A percentile compares a stretch with the other conserved stretches of the same genome.
These are phyloP conservation scores for Hysterium pulicare DNA, from an alignment of 2,329 filamentous ascomycete species.

Conservation along the genomic window DNA sequence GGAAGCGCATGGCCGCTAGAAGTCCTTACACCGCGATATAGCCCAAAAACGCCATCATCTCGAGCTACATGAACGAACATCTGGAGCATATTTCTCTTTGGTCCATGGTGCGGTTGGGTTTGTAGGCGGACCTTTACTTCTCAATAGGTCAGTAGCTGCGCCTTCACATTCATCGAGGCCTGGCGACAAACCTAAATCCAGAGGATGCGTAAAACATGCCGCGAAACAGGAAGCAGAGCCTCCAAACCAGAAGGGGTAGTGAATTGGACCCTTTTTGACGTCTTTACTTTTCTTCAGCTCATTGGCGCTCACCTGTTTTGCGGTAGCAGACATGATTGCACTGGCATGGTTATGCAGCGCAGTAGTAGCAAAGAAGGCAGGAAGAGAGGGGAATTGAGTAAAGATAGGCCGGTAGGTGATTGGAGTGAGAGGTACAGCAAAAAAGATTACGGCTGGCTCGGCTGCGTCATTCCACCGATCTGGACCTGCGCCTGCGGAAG, in stretches of 20 bases:
- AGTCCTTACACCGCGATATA: slow-evolving; percentile 73
- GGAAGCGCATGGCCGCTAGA: too few relatives aligned
- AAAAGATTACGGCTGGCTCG: not conserved
- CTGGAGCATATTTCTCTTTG: slow-evolving; percentile 72
- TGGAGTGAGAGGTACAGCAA: too few relatives aligned
- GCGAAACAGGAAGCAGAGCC: slow-evolving; percentile 91
- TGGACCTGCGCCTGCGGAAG: too few relatives aligned
- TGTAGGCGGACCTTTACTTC: slow-evolving; percentile 73
- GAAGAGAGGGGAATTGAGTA: not conserved
- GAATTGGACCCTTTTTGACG: slow-evolving; percentile 39
- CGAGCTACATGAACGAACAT: slow-evolving; percentile 81
- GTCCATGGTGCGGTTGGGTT: slow-evolving; percentile 67
- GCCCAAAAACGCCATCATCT: slow-evolving; percentile 69
- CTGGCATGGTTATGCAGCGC: slow-evolving; percentile 24
- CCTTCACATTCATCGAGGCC: slow-evolving; percentile 4
- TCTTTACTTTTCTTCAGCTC: slow-evolving; percentile 42
- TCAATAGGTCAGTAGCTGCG: too few relatives aligned
- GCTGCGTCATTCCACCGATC: slow-evolving; percentile 1
- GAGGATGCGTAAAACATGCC: slow-evolving; percentile 85
- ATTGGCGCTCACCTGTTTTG: slow-evolving; percentile 28
- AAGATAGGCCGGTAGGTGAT: not conserved
- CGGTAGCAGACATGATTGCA: slow-evolving; percentile 39
- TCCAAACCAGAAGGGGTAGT: slow-evolving; percentile 76
- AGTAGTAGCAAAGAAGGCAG: slow-evolving; percentile 12
- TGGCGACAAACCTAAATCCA: slow-evolving; percentile 73